A percentile compares a stretch with the other conserved stretches of the same genome.
phyloP scores from a whole-genome alignment of 2,329 filamentous ascomycete species.

The Acrocalymma vagum region DNA sequence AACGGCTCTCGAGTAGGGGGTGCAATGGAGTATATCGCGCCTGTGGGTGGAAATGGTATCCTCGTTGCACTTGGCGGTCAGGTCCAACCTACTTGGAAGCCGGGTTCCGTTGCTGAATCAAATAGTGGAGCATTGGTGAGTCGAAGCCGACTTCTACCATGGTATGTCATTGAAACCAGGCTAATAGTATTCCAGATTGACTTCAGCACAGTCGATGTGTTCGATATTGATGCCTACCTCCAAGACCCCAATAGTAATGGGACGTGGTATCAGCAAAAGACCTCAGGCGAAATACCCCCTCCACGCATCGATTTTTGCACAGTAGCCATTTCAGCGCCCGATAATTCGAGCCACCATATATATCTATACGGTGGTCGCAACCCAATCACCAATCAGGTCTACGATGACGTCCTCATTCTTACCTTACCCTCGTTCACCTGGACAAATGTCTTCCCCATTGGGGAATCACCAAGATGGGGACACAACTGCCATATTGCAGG shows the following conservation, averaged over 20 bases:
- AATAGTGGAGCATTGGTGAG: slow-evolving; percentile 34
- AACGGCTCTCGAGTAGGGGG: slow-evolving; percentile 46
- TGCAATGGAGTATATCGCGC: slow-evolving; percentile 47
- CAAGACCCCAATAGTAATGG: slow-evolving; percentile 38
- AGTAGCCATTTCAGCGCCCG: slow-evolving; percentile 50
- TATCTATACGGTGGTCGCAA: slow-evolving; percentile 59
- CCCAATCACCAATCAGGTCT: slow-evolving; percentile 25
- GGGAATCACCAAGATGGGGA: slow-evolving; percentile 42
- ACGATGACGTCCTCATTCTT: slow-evolving; percentile 26
- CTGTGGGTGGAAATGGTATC: slow-evolving; percentile 47
- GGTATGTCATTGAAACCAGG: too few relatives aligned
- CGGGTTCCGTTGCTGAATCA: too few relatives aligned
- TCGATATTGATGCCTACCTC: slow-evolving; percentile 49
- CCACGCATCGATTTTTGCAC: slow-evolving; percentile 57
- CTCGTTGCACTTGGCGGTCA: slow-evolving; percentile 51
- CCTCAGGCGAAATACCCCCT: slow-evolving; percentile 51
- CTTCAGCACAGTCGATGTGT: slow-evolving; percentile 44
- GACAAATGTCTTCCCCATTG: slow-evolving; percentile 46
- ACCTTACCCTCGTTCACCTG: slow-evolving; percentile 54
- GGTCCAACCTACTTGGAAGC: slow-evolving; percentile 21
- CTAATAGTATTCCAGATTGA: slow-evolving; percentile 16
- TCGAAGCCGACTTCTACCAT: too few relatives aligned
- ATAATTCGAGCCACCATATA: slow-evolving; percentile 59
- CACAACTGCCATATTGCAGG: slow-evolving; percentile 50
- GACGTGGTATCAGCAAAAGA: slow-evolving; percentile 54